phyloP scores from a whole-genome alignment of 441 rosid species.

The Bocquillonia castaneifolia region DNA sequence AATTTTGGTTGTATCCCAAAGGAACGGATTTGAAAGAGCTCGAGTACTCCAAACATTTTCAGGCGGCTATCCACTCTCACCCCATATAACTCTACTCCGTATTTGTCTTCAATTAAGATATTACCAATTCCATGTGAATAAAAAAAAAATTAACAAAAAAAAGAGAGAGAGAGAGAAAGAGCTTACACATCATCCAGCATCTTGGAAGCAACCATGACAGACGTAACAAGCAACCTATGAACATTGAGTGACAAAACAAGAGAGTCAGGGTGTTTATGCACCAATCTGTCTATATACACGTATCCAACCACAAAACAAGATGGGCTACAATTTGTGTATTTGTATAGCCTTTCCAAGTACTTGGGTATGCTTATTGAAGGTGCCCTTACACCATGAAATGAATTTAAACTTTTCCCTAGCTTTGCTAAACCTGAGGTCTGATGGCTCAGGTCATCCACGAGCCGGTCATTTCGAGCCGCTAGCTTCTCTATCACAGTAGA shows the following conservation, averaged over 20 bases:
- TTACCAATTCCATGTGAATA: too few species aligned
- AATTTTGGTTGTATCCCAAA: too few species aligned
- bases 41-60: too few species aligned
- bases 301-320: slow-evolving; percentile 82
- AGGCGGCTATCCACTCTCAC: too few species aligned
- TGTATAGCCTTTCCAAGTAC: slow-evolving; percentile 79
- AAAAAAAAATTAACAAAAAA: neutral
- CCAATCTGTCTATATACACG: slow-evolving; percentile 66
- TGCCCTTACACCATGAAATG: slow-evolving; percentile 70
- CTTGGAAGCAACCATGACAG: slow-evolving; percentile 83
- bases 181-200: slow-evolving; percentile 78
- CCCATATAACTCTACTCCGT: too few species aligned
- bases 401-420: slow-evolving; percentile 51
- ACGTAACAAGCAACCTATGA: slow-evolving; percentile 70
- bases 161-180: slow-evolving; percentile 11
- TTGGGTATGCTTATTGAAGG: slow-evolving; percentile 67
- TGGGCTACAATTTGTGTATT: slow-evolving; percentile 77
- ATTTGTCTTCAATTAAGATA: too few species aligned
- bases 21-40: too few species aligned
- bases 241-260: slow-evolving; percentile 66
- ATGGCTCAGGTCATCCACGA: slow-evolving; percentile 35
- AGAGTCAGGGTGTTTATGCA: slow-evolving; percentile 66
- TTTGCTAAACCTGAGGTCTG: slow-evolving; percentile 2
- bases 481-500: slow-evolving; percentile 59
- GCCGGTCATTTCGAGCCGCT: slow-evolving; percentile 59